A percentile compares a stretch with the other conserved stretches of the same genome.
phyloP scores from a whole-genome alignment of 305 asterid genomes.

The Ilex paraguariensis region DNA sequence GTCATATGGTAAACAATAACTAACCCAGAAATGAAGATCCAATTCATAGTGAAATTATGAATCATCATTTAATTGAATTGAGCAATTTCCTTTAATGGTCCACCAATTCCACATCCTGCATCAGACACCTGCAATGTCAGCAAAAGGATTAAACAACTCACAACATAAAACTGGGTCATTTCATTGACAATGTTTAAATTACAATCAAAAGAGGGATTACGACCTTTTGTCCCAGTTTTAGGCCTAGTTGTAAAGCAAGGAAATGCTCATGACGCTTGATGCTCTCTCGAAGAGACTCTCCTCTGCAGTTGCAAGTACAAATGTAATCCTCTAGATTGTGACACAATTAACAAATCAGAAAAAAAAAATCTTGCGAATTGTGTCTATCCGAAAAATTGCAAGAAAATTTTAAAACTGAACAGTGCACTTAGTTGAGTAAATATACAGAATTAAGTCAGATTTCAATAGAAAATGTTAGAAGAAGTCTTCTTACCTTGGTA shows the following conservation, averaged over 20 bases:
- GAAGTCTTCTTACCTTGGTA: constrained; percentile 65
- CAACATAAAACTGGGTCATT: not conserved
- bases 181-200: not conserved
- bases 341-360: not conserved
- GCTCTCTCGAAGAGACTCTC: constrained; percentile 89
- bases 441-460: not conserved
- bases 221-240: constrained; percentile 89
- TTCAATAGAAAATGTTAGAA: constrained; percentile 6
- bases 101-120: constrained; percentile 98
- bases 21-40: too few species aligned
- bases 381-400: not conserved
- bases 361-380: too few species aligned
- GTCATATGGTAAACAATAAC: too few species aligned
- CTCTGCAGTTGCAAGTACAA: constrained; percentile 59
- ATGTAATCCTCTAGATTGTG: not conserved
- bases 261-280: constrained; percentile 92
- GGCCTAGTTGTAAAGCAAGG: constrained; percentile 84
- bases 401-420: too few species aligned
- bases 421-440: too few species aligned
- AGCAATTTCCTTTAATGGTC: constrained; percentile 92
- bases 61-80: constrained; percentile 62
- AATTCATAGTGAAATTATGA: too few species aligned
- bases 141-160: constrained; percentile 11
- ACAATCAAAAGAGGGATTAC: not conserved
- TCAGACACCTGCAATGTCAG: constrained; percentile 71